Evolutionary conservation across 306 rosid species (phyloP).

Genomic region (Adenanthera pavonina): DNA sequence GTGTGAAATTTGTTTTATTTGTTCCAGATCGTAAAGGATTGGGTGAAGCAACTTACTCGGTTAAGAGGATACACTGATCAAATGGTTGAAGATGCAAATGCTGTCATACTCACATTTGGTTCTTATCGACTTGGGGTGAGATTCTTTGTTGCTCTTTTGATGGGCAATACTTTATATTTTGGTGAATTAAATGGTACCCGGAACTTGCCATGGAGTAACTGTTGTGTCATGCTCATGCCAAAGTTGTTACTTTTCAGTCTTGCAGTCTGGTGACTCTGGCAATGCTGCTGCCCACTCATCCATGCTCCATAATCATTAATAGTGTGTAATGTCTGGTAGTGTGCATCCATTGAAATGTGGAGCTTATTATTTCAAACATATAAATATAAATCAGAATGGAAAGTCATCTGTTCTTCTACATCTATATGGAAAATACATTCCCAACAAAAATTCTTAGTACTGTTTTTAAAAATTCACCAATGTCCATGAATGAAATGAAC

Average conservation of each 20-base stretch:
- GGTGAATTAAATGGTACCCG: not conserved
- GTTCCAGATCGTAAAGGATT: conserved; percentile 70
- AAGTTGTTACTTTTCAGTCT: not conserved
- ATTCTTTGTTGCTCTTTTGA: conserved; percentile 10
- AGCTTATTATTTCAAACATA: not conserved
- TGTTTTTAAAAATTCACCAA: not conserved
- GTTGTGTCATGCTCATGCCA: not conserved
- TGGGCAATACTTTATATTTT: not conserved
- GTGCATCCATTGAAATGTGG: not conserved
- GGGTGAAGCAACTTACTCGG: conserved; percentile 86
- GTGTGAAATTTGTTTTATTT: conserved; percentile 29
- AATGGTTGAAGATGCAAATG: conserved; percentile 96
- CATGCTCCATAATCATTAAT: not conserved
- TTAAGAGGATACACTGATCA: conserved; percentile 86
- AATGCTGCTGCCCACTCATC: not conserved
- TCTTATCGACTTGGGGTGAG: conserved; percentile 85
- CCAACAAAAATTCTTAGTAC: not conserved
- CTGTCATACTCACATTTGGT: conserved; percentile 60
- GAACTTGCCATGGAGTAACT: not conserved
- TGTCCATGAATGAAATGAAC: not conserved
- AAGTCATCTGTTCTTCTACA: not conserved
- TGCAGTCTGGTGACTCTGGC: not conserved
- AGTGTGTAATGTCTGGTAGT: not conserved
- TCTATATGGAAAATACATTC: not conserved
- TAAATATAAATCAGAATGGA: not conserved